Evolutionary conservation across 2,329 filamentous ascomycete genomes (phyloP).

Genomic region (Xylaria polymorpha): DNA sequence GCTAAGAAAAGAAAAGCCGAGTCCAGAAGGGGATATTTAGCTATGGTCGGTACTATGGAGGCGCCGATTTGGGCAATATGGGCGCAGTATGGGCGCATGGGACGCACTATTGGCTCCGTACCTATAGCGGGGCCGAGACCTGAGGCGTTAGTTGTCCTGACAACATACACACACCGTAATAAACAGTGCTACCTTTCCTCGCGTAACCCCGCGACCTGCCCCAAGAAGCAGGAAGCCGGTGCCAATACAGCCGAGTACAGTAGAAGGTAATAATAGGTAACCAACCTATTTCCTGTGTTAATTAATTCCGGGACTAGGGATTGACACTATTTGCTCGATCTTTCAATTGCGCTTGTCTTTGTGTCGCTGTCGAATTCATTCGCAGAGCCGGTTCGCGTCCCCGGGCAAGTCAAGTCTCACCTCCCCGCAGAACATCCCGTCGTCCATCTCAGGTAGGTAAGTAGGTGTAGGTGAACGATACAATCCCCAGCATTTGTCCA

Average conservation of each 20-base stretch:
- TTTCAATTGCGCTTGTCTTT: not conserved
- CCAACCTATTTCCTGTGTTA: not conserved
- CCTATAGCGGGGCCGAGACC: not conserved
- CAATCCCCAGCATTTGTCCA: conserved; percentile 2
- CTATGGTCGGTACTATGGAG: not conserved
- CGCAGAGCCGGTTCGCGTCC: conserved; percentile 29
- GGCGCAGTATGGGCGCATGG: not conserved
- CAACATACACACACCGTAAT: conserved; percentile 31
- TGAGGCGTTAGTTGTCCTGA: conserved; percentile 29
- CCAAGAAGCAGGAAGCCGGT: conserved; percentile 28
- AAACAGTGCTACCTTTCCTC: conserved; percentile 29
- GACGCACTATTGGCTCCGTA: conserved; percentile 15
- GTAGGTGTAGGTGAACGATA: not conserved
- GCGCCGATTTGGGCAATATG: not conserved
- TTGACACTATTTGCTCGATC: conserved; percentile 6
- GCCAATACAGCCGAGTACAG: conserved; percentile 12
- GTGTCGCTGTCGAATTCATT: conserved; percentile 9
- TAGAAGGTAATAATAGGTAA: not conserved
- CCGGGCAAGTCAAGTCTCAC: conserved; percentile 9
- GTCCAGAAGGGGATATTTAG: not conserved
- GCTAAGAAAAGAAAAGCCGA: conserved; percentile 9
- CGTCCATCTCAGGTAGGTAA: not conserved
- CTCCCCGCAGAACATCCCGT: conserved; percentile 11
- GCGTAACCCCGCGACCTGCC: conserved; percentile 29
- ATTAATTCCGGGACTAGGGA: not conserved